These are phyloP conservation scores for Beta macrorhiza DNA, from an alignment of 179 eudicot species.

Conservation along the genomic window DNA sequence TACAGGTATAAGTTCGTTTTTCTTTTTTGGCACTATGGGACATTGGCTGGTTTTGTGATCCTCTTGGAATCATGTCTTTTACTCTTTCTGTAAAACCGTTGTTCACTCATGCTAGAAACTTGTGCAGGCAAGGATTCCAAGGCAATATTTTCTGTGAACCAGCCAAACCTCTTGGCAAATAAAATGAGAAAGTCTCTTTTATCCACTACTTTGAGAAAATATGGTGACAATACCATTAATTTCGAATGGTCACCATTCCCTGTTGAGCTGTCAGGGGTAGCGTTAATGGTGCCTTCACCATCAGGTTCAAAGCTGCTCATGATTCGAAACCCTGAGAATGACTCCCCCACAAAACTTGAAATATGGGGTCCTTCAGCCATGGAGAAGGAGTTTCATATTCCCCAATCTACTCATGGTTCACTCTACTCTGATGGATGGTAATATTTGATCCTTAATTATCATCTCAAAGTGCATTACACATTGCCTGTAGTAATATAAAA, in stretches of 20 bases:
- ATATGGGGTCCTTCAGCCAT: constrained; percentile 72
- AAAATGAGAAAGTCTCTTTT: constrained; percentile 59
- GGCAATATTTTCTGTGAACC: constrained; percentile 72
- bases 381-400: constrained; percentile 73
- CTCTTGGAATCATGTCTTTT: background rate
- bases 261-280: constrained; percentile 66
- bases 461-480: background rate
- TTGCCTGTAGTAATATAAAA: background rate
- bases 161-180: constrained; percentile 76
- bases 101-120: background rate
- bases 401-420: constrained; percentile 75
- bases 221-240: constrained; percentile 35
- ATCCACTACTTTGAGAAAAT: constrained; percentile 54
- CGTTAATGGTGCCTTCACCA: constrained; percentile 77
- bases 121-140: constrained; percentile 57
- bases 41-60: background rate
- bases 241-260: constrained; percentile 90
- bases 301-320: constrained; percentile 90
- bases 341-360: constrained; percentile 74
- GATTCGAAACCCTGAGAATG: constrained; percentile 72
- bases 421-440: constrained; percentile 95
- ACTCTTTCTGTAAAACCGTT: background rate
- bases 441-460: constrained; percentile 3
- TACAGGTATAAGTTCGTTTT: constrained; percentile 37
- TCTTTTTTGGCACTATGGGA: background rate